Conservation (phyloP, 768 basidiomycete genomes). For the Melanogaster broomeanus region DNA sequence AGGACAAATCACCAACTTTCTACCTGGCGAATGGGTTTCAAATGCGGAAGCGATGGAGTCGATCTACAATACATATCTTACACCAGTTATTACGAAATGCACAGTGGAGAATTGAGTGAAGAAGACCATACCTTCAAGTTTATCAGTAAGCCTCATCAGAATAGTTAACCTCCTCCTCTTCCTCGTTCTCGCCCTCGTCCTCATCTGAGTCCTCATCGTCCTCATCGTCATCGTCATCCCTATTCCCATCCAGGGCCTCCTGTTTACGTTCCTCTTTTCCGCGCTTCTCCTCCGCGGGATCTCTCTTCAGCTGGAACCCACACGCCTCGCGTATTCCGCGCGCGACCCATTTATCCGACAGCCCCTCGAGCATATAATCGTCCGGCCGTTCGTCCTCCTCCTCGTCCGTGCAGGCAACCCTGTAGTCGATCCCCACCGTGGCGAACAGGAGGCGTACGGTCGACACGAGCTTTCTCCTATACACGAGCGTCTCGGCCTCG, state of each 20-base stretch:
- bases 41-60: too few species aligned
- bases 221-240: neutral
- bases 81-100: too few species aligned
- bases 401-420: slow-evolving; percentile 11
- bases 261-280: neutral
- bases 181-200: too few species aligned
- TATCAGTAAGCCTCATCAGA: too few species aligned
- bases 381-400: neutral
- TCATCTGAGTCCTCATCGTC: neutral
- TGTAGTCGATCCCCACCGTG: slow-evolving; percentile 3
- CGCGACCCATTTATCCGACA: slow-evolving; percentile 14
- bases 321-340: slow-evolving; percentile 14
- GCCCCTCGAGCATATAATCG: slow-evolving; percentile 6
- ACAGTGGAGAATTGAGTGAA: too few species aligned
- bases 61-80: too few species aligned
- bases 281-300: neutral
- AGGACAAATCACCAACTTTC: too few species aligned
- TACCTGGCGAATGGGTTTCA: too few species aligned
- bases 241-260: too few species aligned
- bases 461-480: slow-evolving; percentile 5
- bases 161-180: too few species aligned
- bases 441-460: slow-evolving; percentile 12
- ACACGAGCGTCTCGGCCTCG: neutral
- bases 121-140: too few species aligned
- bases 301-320: slow-evolving; percentile 8